Evolutionary conservation across 2,329 filamentous ascomycete genomes (phyloP).

Genomic region (Orbilia blumenaviensis): DNA sequence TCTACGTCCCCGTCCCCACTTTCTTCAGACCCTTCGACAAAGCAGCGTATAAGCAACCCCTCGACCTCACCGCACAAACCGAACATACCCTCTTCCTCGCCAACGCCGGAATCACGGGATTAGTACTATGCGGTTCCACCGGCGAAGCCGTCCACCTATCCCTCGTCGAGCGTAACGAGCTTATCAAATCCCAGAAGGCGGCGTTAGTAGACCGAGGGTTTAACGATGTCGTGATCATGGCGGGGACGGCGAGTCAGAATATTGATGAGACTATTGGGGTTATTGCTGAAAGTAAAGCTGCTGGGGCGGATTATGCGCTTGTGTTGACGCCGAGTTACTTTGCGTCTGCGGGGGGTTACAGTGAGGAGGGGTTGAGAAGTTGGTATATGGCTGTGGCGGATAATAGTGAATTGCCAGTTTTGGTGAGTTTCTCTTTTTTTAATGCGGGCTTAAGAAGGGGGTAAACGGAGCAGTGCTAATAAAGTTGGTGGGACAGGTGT

Average conservation of each 20-base stretch:
- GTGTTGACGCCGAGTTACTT: slow-evolving; percentile 74
- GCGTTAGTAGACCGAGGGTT: slow-evolving; percentile 68
- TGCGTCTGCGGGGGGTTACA: slow-evolving; percentile 65
- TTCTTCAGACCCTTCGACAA: slow-evolving; percentile 67
- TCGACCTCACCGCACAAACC: slow-evolving; percentile 70
- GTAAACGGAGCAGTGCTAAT: background rate
- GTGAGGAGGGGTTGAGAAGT: slow-evolving; percentile 69
- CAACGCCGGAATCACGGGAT: slow-evolving; percentile 68
- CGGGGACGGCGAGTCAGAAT: slow-evolving; percentile 70
- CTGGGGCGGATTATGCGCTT: slow-evolving; percentile 71
- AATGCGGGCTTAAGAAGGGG: background rate
- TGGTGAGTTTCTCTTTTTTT: slow-evolving; percentile 63
- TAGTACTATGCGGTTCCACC: slow-evolving; percentile 72
- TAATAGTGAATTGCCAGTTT: slow-evolving; percentile 68
- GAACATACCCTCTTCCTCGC: slow-evolving; percentile 71
- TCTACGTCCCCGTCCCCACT: slow-evolving; percentile 71
- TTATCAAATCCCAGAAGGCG: slow-evolving; percentile 68
- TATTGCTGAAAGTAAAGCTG: slow-evolving; percentile 63
- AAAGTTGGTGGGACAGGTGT: slow-evolving; percentile 58
- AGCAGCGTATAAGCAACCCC: slow-evolving; percentile 64
- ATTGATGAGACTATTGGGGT: slow-evolving; percentile 71
- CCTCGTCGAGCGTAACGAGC: slow-evolving; percentile 67
- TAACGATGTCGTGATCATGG: slow-evolving; percentile 70
- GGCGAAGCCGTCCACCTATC: slow-evolving; percentile 72
- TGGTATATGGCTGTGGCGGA: slow-evolving; percentile 73